Base-by-base conservation (phyloP, 139 green algal species). In the Chlorella sorokiniana region DNA sequence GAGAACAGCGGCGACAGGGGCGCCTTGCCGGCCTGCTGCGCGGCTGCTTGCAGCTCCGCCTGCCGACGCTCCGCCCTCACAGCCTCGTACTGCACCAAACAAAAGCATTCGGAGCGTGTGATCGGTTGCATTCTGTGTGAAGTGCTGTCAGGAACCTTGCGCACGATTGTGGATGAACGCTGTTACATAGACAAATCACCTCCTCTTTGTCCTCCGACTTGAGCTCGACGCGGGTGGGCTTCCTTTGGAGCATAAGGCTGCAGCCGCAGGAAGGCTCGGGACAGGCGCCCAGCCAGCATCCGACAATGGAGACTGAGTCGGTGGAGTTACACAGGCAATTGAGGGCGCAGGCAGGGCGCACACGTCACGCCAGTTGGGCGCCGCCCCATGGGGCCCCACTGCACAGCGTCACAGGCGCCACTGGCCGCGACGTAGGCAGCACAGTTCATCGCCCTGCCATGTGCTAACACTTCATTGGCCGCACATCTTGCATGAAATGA, bases 171-270 rank as follows among this genome's bases (percentile, higher is more conserved):
- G 16, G 16, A 59, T 59, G 48, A 59, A 59, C 16, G 63, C 44
- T 64, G 27, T 45, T 14, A 5, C n/a, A 56, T 54, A 20, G 27
- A 54, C 29, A 6, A 0, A 37, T 1, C 64, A 95, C 92, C 93
- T 97, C 94, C 56, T 97, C 90, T 45, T 94, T 95, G 86, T 97
- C 94, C 27, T 96, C 89, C 29, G 88, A 78, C 62, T 90, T 92
- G n/a, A 98, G 84, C 72, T 98, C 94, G n/a, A 98, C 93, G 29
- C 91, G 84, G 3, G 94, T 97, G n/a, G 93, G 94, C 82, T 94
- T 92, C 4, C 91, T 78, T 10, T 89, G 88, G 25, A 97, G 89
- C 94, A 97, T 97, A 10, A 38, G 38, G 56, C 56, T 29, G 18
- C 6, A n/a, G 56, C 18, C 56, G 56, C 56, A 33, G 56, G 56